phyloP scores from a whole-genome alignment of 2,329 filamentous ascomycete species.

The Neurospora sp. region DNA sequence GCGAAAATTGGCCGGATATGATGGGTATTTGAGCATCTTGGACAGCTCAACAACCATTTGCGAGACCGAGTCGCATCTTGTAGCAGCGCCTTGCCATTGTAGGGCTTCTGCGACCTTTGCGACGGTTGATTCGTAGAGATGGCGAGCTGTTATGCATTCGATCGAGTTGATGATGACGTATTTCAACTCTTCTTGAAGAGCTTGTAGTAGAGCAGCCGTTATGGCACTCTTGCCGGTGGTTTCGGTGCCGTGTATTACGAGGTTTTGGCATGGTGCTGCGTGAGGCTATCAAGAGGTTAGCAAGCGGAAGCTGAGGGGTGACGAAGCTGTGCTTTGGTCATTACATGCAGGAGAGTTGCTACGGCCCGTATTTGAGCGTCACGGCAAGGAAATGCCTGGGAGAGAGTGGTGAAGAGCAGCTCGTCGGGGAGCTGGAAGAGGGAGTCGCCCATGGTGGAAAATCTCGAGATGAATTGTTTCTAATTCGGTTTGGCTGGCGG shows the following conservation, averaged over 20 bases:
- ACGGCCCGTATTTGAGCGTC: constrained; percentile 50
- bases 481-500: neutral
- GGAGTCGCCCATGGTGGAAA: constrained; percentile 24
- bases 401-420: constrained; percentile 34
- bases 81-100: constrained; percentile 37
- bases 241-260: constrained; percentile 76
- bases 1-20: constrained; percentile 33
- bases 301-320: neutral
- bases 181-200: constrained; percentile 20
- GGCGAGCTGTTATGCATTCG: constrained; percentile 70
- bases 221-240: constrained; percentile 80
- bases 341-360: constrained; percentile 43
- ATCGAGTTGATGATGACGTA: constrained; percentile 57
- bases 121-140: constrained; percentile 65
- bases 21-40: constrained; percentile 44
- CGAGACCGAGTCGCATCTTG: constrained; percentile 71
- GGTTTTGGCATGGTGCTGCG: constrained; percentile 60
- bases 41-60: constrained; percentile 65
- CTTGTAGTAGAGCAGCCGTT: constrained; percentile 49
- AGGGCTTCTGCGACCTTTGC: constrained; percentile 47
- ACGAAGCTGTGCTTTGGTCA: constrained; percentile 13
- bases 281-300: constrained; percentile 37
- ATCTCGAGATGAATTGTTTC: neutral
- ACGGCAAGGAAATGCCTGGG: constrained; percentile 44
- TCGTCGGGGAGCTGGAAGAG: constrained; percentile 46